phyloP scores from a whole-genome alignment of 106 monocot genomes.

The Platanthera guangdongensis region DNA sequence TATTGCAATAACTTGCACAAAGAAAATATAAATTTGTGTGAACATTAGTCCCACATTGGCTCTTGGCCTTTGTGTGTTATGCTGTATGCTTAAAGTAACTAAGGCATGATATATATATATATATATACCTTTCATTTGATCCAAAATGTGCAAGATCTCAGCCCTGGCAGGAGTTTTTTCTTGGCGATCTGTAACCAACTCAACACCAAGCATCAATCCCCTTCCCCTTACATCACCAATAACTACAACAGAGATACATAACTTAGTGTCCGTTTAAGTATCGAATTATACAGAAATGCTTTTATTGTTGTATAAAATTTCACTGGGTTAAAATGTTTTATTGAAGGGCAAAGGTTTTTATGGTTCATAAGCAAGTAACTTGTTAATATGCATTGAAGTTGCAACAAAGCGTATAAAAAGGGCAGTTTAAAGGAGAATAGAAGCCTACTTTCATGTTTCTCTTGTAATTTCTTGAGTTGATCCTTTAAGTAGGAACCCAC shows the following conservation, averaged over 20 bases:
- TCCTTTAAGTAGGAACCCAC: constrained; percentile 72
- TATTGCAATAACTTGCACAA: no score
- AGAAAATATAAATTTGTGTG: no score
- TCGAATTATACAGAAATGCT: no score
- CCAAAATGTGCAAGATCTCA: constrained; percentile 71
- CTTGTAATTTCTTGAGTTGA: constrained; percentile 34
- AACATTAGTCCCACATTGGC: no score
- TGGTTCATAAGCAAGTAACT: no score
- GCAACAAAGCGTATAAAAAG: not conserved
- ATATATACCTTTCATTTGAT: constrained; percentile 77
- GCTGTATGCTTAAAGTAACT: not conserved
- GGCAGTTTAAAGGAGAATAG: not conserved
- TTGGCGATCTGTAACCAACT: constrained; percentile 61
- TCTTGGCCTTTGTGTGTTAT: no score
- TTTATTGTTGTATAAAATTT: no score
- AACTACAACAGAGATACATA: constrained; percentile 30
- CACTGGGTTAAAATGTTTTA: no score
- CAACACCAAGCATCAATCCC: constrained; percentile 89
- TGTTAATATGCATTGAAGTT: not conserved
- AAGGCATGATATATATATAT: not conserved
- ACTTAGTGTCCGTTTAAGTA: not conserved
- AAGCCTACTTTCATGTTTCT: constrained; percentile 66
- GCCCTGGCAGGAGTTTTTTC: constrained; percentile 74
- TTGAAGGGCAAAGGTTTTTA: no score
- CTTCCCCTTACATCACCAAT: constrained; percentile 93